Conservation (phyloP, 352 stramenopile species). For the Globisporangium iwayamae region DNA sequence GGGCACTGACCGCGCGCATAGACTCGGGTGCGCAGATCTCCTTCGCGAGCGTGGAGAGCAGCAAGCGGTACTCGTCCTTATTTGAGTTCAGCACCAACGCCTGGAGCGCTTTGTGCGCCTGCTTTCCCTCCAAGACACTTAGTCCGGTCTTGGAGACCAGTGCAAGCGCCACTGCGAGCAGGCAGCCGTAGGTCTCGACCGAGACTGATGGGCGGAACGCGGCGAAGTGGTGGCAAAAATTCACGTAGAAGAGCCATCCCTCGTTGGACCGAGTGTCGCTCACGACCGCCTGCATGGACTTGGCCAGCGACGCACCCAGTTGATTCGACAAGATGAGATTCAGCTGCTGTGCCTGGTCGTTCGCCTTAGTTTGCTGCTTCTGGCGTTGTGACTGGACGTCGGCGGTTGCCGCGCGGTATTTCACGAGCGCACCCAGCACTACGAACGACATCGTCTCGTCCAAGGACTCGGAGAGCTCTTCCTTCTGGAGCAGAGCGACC, state of each 20-base stretch:
- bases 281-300: conserved; percentile 45
- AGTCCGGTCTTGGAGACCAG: conserved; percentile 18
- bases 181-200: conserved; percentile 56
- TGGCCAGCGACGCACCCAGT: conserved; percentile 29
- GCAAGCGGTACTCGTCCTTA: conserved; percentile 67
- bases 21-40: conserved; percentile 39
- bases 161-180: conserved; percentile 51
- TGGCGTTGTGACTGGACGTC: conserved; percentile 14
- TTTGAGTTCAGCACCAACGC: conserved; percentile 52
- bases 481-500: conserved; percentile 19
- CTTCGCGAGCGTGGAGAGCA: conserved; percentile 51
- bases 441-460: conserved; percentile 32
- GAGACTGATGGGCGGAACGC: conserved; percentile 40
- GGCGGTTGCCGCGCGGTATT: conserved; percentile 37
- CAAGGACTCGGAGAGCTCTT: conserved; percentile 18
- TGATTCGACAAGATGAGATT: conserved; percentile 18
- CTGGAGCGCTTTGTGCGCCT: conserved; percentile 26
- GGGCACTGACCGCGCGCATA: conserved; percentile 42
- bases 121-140: neutral
- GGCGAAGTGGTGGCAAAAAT: conserved; percentile 51
- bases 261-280: conserved; percentile 13
- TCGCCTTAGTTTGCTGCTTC: conserved; percentile 13
- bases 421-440: conserved; percentile 45
- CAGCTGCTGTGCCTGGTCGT: conserved; percentile 4
- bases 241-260: conserved; percentile 50